These are phyloP conservation scores for Geranium rotundifolium DNA, from an alignment of 345 rosid species.

Conservation along the genomic window DNA sequence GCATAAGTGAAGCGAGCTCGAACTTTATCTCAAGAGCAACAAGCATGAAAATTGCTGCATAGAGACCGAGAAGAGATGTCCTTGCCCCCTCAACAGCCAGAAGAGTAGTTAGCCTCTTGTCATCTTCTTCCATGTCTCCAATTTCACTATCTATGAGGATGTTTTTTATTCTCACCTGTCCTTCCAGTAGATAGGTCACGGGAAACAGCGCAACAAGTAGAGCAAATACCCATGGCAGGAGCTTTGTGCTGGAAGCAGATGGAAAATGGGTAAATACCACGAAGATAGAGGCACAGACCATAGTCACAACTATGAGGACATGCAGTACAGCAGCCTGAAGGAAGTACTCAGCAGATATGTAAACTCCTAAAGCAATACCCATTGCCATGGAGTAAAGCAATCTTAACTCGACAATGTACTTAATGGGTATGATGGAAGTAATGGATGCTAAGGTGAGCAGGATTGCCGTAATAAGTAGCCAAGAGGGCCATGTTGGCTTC, in stretches of 20 bases:
- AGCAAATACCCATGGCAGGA: conserved; percentile 96
- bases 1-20: conserved; percentile 85
- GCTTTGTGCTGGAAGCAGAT: conserved; percentile 93
- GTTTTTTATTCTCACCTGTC: conserved; percentile 78
- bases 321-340: conserved; percentile 90
- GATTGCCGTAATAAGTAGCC: conserved; percentile 80
- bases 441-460: conserved; percentile 76
- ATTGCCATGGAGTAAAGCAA: conserved; percentile 63
- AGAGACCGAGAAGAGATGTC: conserved; percentile 94
- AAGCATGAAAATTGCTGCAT: conserved; percentile 95
- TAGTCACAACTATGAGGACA: conserved; percentile 61
- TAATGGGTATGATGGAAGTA: conserved; percentile 84
- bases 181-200: conserved; percentile 86
- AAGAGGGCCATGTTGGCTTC: conserved; percentile 97
- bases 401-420: conserved; percentile 80
- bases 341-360: conserved; percentile 97
- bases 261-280: conserved; percentile 97
- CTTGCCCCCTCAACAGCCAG: conserved; percentile 98
- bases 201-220: conserved; percentile 94
- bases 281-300: conserved; percentile 80
- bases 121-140: conserved; percentile 63
- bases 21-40: conserved; percentile 87
- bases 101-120: conserved; percentile 60
- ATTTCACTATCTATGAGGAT: conserved; percentile 38
- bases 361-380: conserved; percentile 84